Percentiles rank a stretch among this genome's conserved stretches.
Evolutionary conservation across 768 basidiomycete species (phyloP).

Genomic region (Tulasnella sp.): DNA sequence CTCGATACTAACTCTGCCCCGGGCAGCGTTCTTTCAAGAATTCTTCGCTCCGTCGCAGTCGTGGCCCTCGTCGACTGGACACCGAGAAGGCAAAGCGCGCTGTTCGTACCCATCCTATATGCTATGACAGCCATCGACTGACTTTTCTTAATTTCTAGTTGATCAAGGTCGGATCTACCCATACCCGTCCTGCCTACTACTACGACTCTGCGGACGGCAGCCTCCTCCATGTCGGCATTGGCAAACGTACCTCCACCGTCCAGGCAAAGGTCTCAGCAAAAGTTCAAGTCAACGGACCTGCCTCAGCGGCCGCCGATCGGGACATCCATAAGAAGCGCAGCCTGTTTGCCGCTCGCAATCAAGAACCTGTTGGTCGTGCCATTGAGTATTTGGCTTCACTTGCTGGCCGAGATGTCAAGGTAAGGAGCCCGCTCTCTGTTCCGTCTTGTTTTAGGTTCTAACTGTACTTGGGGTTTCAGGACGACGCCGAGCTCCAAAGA

Average conservation of each 20-base stretch:
- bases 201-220: not conserved
- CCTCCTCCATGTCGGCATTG: conserved; percentile 12
- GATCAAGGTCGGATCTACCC: not conserved
- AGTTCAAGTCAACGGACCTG: not conserved
- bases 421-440: not conserved
- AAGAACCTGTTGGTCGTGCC: not conserved
- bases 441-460: not conserved
- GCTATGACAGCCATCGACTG: not conserved
- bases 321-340: not conserved
- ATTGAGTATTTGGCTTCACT: not conserved
- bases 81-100: not conserved
- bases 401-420: not conserved
- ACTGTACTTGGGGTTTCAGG: not conserved
- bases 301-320: not conserved
- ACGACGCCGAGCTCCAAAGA: not conserved
- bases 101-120: not conserved
- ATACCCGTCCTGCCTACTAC: not conserved
- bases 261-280: not conserved
- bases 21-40: not conserved
- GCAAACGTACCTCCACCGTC: not conserved
- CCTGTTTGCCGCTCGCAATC: not conserved
- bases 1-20: not conserved
- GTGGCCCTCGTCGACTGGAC: not conserved
- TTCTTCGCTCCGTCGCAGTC: not conserved
- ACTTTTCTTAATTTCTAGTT: not conserved